phyloP scores from a whole-genome alignment of 2,329 filamentous ascomycete species.

The Tolypocladium tropicale region DNA sequence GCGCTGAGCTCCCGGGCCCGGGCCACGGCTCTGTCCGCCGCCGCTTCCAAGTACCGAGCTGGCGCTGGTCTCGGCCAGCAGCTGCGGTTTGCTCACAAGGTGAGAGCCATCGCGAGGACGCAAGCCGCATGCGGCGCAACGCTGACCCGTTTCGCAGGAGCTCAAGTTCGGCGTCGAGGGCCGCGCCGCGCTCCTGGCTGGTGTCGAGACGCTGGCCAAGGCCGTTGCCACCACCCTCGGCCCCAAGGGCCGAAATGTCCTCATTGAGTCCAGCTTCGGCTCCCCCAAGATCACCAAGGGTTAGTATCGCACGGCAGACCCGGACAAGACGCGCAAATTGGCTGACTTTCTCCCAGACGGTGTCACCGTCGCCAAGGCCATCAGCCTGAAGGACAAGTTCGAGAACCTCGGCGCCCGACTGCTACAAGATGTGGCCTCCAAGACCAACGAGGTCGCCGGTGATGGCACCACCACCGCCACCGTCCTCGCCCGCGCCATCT shows the following conservation, averaged over 20 bases:
- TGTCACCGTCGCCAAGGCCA: slow-evolving; percentile 82
- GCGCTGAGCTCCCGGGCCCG: slow-evolving; percentile 74
- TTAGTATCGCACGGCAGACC: slow-evolving; percentile 29
- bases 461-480: slow-evolving; percentile 98
- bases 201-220: slow-evolving; percentile 94
- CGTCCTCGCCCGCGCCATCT: slow-evolving; percentile 93
- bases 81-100: slow-evolving; percentile 96
- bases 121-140: not conserved
- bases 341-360: slow-evolving; percentile 46
- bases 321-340: not conserved
- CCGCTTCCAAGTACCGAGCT: slow-evolving; percentile 54
- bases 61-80: slow-evolving; percentile 66
- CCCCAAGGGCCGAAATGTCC: slow-evolving; percentile 94
- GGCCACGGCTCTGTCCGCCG: slow-evolving; percentile 69
- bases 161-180: slow-evolving; percentile 97
- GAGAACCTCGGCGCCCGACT: slow-evolving; percentile 97
- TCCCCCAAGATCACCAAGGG: slow-evolving; percentile 99
- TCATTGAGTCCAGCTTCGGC: slow-evolving; percentile 97
- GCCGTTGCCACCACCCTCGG: slow-evolving; percentile 93
- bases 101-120: slow-evolving; percentile 27
- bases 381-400: slow-evolving; percentile 95
- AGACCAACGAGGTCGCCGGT: slow-evolving; percentile 98
- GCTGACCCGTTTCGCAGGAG: slow-evolving; percentile 47
- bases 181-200: slow-evolving; percentile 76
- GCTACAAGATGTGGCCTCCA: slow-evolving; percentile 94